Percentiles rank a stretch among this genome's conserved stretches.
phyloP scores from a whole-genome alignment of 2,329 filamentous ascomycete genomes.

The Colletotrichum scovillei region DNA sequence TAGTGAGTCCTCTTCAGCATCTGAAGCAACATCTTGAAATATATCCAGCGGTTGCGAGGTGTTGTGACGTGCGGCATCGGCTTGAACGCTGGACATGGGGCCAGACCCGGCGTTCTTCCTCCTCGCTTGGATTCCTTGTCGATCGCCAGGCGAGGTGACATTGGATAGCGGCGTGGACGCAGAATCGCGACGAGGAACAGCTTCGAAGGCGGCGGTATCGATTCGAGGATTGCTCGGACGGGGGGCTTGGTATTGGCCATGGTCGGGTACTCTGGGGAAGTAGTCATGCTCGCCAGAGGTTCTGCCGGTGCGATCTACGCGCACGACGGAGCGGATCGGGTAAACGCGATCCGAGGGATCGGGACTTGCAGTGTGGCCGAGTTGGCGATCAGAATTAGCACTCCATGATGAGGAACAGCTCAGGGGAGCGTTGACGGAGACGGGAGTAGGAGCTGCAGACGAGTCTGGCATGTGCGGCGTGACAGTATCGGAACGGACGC shows the following conservation, averaged over 20 bases:
- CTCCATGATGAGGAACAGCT: constrained; percentile 54
- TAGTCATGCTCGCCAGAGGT: constrained; percentile 53
- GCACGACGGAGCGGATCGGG: constrained; percentile 84
- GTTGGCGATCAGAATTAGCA: constrained; percentile 53
- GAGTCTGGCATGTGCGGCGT: background rate
- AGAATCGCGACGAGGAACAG: constrained; percentile 20
- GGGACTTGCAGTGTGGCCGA: constrained; percentile 44
- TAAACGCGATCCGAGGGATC: constrained; percentile 73
- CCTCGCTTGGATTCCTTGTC: constrained; percentile 37
- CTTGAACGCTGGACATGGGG: constrained; percentile 57
- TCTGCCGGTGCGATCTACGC: constrained; percentile 68
- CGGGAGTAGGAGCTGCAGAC: background rate
- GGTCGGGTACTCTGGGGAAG: constrained; percentile 47
- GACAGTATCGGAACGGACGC: constrained; percentile 3
- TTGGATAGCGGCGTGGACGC: constrained; percentile 15
- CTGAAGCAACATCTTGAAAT: constrained; percentile 38
- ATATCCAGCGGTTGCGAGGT: constrained; percentile 46
- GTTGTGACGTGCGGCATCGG: constrained; percentile 55
- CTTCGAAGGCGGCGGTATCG: constrained; percentile 44
- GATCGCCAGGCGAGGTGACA: constrained; percentile 37
- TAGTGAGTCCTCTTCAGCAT: constrained; percentile 39
- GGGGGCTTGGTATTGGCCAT: constrained; percentile 45
- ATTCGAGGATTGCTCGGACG: constrained; percentile 44
- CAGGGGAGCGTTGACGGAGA: constrained; percentile 38
- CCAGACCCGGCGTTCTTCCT: constrained; percentile 51